Conservation (phyloP, 768 basidiomycete species). For the Amanita fuliginea region DNA sequence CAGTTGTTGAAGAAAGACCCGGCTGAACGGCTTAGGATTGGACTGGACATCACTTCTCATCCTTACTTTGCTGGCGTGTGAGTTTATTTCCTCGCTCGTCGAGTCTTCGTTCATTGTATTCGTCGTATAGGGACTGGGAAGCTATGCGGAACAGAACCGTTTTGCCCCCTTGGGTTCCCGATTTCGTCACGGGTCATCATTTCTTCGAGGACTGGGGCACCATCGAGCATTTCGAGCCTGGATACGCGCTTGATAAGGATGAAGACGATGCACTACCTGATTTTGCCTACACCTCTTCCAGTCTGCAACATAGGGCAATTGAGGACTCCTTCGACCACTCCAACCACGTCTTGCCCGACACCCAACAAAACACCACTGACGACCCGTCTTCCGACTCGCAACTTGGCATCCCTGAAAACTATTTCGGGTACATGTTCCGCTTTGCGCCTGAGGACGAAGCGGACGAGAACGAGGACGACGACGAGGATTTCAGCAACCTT, state of each 20-base stretch:
- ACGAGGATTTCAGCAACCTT: neutral
- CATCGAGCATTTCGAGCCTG: conserved; percentile 7
- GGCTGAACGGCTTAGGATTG: conserved; percentile 15
- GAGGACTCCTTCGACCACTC: neutral
- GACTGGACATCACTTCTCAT: conserved; percentile 18
- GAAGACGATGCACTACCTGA: conserved; percentile 12
- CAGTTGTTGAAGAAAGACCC: conserved; percentile 21
- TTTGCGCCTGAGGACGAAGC: neutral
- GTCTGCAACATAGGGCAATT: neutral
- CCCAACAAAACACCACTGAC: neutral
- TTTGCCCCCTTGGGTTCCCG: conserved; percentile 16
- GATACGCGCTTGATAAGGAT: conserved; percentile 8
- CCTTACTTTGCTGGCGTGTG: conserved; percentile 21
- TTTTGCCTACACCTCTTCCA: conserved; percentile 11
- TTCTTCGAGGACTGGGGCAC: conserved; percentile 8
- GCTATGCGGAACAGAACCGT: conserved; percentile 14
- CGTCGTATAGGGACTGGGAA: conserved; percentile 15
- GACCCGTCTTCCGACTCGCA: conserved; percentile 4
- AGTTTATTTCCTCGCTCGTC: conserved; percentile 4
- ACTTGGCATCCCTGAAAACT: neutral
- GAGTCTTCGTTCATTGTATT: neutral
- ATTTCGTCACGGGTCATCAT: conserved; percentile 11
- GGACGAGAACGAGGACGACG: neutral
- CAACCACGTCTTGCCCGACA: neutral
- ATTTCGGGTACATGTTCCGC: neutral